Percentiles rank a stretch among this genome's conserved stretches.
Conservation (phyloP, 148 eudicot species). For the Mesembryanthemum crystallinum region DNA sequence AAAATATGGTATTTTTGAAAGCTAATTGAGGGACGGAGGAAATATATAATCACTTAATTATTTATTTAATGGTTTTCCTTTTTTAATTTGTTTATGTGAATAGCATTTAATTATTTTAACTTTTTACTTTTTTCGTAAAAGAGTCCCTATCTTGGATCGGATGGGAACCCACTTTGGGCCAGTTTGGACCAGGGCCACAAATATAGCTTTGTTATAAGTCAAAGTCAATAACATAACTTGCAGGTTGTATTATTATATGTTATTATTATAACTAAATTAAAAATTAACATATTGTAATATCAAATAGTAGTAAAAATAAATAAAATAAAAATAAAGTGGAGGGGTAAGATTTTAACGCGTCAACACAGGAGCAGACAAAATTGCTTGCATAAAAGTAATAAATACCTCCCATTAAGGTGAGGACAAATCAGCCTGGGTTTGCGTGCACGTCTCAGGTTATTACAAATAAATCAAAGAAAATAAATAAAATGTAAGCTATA, state of each 20-base stretch:
- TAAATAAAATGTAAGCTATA: neutral
- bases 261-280: neutral
- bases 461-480: neutral
- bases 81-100: too few species aligned
- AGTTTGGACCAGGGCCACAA: constrained; percentile 17
- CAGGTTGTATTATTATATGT: neutral
- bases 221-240: constrained; percentile 47
- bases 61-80: too few species aligned
- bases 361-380: constrained; percentile 50
- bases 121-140: too few species aligned
- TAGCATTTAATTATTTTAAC: too few species aligned
- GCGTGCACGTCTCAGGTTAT: constrained; percentile 43
- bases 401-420: constrained; percentile 19
- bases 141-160: too few species aligned
- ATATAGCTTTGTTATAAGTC: constrained; percentile 26
- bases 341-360: constrained; percentile 37
- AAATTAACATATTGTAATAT: neutral
- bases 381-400: constrained; percentile 19
- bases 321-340: neutral
- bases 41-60: too few species aligned
- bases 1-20: too few species aligned
- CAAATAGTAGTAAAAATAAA: too few species aligned
- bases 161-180: constrained; percentile 29
- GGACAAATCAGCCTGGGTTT: constrained; percentile 53
- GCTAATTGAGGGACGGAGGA: too few species aligned